Percentiles rank a stretch among this genome's conserved stretches.
Evolutionary conservation across 768 basidiomycete species (phyloP).

Genomic region (Suillus bovinus): DNA sequence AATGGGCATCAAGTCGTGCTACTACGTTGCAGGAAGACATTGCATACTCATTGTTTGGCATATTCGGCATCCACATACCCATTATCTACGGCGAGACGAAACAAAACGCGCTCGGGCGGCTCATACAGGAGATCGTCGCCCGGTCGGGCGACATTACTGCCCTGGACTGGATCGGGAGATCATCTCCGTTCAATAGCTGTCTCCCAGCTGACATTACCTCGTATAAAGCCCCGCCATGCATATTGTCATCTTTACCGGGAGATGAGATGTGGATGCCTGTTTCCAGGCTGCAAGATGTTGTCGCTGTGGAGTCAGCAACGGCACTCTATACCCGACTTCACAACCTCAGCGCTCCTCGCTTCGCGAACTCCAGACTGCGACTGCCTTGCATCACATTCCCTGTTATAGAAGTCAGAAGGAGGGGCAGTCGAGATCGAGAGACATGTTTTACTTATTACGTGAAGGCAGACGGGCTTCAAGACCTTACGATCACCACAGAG

Average conservation of each 20-base stretch:
- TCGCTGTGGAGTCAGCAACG: neutral
- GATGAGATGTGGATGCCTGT: neutral
- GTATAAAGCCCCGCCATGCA: neutral
- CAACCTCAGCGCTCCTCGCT: neutral
- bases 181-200: neutral
- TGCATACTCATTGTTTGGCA: neutral
- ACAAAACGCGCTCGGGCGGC: neutral
- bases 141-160: neutral
- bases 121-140: neutral
- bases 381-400: neutral
- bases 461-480: neutral
- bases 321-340: neutral
- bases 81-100: neutral
- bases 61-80: neutral
- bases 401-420: neutral
- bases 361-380: neutral
- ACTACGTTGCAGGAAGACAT: neutral
- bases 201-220: slow-evolving; percentile 1
- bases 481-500: neutral
- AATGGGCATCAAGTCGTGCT: neutral
- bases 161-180: neutral
- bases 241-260: neutral
- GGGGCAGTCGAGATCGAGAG: neutral
- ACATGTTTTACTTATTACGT: neutral
- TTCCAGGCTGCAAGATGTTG: neutral